These are phyloP conservation scores for Huntiella decipiens DNA, from an alignment of 2,329 filamentous ascomycete genomes.

Conservation along the genomic window DNA sequence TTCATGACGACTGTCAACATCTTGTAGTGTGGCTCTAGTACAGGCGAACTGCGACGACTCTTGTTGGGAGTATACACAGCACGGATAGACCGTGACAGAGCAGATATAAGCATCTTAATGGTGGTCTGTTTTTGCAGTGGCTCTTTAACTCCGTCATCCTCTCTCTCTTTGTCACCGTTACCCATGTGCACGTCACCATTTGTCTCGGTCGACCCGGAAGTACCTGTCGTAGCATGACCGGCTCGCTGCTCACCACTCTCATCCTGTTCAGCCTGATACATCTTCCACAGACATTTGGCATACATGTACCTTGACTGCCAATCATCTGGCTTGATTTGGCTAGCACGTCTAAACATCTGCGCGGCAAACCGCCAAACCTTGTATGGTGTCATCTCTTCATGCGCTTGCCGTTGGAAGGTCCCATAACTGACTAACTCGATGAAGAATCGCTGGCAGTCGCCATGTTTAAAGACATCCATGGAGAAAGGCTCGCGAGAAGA, in stretches of 20 bases:
- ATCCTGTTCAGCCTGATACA: constrained; percentile 29
- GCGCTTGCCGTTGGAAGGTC: constrained; percentile 32
- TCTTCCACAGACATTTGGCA: constrained; percentile 44
- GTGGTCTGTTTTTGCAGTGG: constrained; percentile 17
- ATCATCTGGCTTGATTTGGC: constrained; percentile 32
- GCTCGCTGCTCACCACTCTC: constrained; percentile 6
- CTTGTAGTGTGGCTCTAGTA: constrained; percentile 86
- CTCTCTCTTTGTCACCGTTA: constrained; percentile 7
- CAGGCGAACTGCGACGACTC: constrained; percentile 44
- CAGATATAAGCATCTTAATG: constrained; percentile 25
- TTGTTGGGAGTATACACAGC: constrained; percentile 33
- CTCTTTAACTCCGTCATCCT: not conserved
- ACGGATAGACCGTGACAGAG: constrained; percentile 31
- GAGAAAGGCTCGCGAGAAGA: constrained; percentile 43
- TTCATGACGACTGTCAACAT: constrained; percentile 69
- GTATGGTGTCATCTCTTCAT: constrained; percentile 38
- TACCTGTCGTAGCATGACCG: not conserved
- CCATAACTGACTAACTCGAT: constrained; percentile 30
- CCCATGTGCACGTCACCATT: constrained; percentile 13
- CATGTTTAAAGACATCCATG: constrained; percentile 40
- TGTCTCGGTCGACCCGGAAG: not conserved
- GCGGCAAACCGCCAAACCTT: constrained; percentile 44
- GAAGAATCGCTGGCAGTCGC: constrained; percentile 37
- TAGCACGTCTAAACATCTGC: constrained; percentile 35
- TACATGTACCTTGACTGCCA: constrained; percentile 46